Evolutionary conservation across 2,329 filamentous ascomycete species (phyloP).

Genomic region (Cladophialophora exuberans): DNA sequence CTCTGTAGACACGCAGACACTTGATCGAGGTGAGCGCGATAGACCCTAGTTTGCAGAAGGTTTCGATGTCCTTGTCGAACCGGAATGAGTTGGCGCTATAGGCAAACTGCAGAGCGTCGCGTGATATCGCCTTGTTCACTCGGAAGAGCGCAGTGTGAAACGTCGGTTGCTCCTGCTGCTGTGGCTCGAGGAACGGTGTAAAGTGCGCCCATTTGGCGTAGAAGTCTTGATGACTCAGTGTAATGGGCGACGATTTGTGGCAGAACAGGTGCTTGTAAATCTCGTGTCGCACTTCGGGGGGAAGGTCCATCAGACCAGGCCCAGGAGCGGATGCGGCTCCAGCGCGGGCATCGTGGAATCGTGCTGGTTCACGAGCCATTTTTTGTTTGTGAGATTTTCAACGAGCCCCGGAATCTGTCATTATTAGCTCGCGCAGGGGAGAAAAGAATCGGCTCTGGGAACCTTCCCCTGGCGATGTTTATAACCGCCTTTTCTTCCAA

Average conservation of each 20-base stretch:
- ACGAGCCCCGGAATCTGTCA: too few relatives aligned
- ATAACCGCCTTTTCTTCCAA: too few relatives aligned
- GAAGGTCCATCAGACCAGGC: constrained; percentile 19
- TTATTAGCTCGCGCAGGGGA: too few relatives aligned
- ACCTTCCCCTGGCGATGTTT: too few relatives aligned
- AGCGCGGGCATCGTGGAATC: too few relatives aligned
- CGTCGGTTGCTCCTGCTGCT: constrained; percentile 18
- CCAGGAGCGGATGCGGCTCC: too few relatives aligned
- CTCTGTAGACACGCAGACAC: constrained; percentile 16
- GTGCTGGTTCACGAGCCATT: neutral
- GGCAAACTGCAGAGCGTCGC: constrained; percentile 26
- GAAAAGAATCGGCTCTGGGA: too few relatives aligned
- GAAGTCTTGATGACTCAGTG: constrained; percentile 6
- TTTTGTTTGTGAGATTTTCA: too few relatives aligned
- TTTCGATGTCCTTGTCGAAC: constrained; percentile 16
- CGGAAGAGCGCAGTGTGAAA: constrained; percentile 26
- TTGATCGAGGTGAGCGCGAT: constrained; percentile 25
- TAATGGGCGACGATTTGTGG: constrained; percentile 16
- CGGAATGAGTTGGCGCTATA: constrained; percentile 25
- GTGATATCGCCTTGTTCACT: constrained; percentile 25
- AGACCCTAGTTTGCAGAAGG: constrained; percentile 14
- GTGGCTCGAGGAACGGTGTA: constrained; percentile 1
- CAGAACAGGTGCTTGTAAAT: constrained; percentile 27
- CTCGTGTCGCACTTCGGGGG: constrained; percentile 23
- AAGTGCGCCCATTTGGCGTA: constrained; percentile 2